Evolutionary conservation across 1,139 yeast species (phyloP).

Genomic region (Debaryomycetaceae sp.): DNA sequence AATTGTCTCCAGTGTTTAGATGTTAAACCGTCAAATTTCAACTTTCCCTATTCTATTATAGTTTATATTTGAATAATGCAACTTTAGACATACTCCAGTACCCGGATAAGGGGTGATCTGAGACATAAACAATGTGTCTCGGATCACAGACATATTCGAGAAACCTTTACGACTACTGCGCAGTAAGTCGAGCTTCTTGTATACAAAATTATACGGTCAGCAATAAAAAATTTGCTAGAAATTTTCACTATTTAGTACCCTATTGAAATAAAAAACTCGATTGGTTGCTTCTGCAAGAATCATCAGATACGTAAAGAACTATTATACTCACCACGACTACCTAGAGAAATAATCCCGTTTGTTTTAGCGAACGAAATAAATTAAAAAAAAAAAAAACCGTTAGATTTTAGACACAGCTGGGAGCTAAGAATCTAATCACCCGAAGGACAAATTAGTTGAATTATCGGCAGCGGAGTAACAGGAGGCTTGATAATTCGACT

Average conservation of each 20-base stretch:
- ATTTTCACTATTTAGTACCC: not conserved
- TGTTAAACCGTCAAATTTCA: too few relatives aligned
- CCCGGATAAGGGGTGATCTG: not conserved
- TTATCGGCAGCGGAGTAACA: not conserved
- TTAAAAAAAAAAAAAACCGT: not conserved
- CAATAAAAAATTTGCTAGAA: not conserved
- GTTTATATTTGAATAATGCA: not conserved
- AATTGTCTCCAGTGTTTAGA: slow-evolving; percentile 78
- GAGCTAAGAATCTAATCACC: not conserved
- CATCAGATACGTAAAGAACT: too few relatives aligned
- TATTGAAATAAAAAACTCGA: not conserved
- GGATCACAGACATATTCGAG: not conserved
- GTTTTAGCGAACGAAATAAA: too few relatives aligned
- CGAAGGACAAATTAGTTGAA: not conserved
- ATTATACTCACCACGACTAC: too few relatives aligned
- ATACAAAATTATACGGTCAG: not conserved
- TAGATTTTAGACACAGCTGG: not conserved
- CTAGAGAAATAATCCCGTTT: too few relatives aligned
- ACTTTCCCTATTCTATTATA: not conserved
- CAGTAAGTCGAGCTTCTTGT: not conserved
- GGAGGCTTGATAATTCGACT: not conserved
- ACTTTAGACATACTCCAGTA: not conserved
- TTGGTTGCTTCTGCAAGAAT: too few relatives aligned
- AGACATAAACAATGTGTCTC: not conserved
- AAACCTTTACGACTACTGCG: too few relatives aligned